Conservation (phyloP, 495 filamentous ascomycete species). For the Aspergillus baeticus region DNA sequence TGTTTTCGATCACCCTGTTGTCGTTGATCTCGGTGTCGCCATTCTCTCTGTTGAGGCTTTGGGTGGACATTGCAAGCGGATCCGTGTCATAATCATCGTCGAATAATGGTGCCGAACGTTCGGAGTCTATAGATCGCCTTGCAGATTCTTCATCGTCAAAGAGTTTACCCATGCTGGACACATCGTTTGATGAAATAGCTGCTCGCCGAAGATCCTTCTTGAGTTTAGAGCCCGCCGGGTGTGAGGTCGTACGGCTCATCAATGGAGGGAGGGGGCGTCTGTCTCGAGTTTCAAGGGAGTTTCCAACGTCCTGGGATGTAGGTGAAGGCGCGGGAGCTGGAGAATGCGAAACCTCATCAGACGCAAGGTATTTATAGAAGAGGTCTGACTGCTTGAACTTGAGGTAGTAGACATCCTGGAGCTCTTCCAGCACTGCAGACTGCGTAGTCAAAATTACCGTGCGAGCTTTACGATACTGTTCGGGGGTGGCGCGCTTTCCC, state of each 20-base stretch:
- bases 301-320: constrained; percentile 21
- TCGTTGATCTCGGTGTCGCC: constrained; percentile 44
- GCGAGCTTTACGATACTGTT: constrained; percentile 81
- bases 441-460: constrained; percentile 81
- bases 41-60: constrained; percentile 53
- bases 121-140: constrained; percentile 58
- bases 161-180: constrained; percentile 40
- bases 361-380: constrained; percentile 92
- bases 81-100: constrained; percentile 69
- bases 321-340: constrained; percentile 21
- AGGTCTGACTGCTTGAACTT: constrained; percentile 89
- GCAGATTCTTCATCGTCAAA: constrained; percentile 47
- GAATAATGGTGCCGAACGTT: constrained; percentile 55
- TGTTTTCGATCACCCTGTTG: constrained; percentile 74
- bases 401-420: constrained; percentile 75
- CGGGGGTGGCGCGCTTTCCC: constrained; percentile 68
- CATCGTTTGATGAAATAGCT: constrained; percentile 57
- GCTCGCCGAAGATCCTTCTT: constrained; percentile 56
- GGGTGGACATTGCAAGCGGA: constrained; percentile 56
- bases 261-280: constrained; percentile 44
- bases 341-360: constrained; percentile 70
- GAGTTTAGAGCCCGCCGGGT: constrained; percentile 30
- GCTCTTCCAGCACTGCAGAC: constrained; percentile 75
- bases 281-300: constrained; percentile 26
- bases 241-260: constrained; percentile 40